Percentiles rank a stretch among this genome's conserved stretches.
Conservation (phyloP, 192 early-diverging fungal genomes). For the Coemansia sp. region DNA sequence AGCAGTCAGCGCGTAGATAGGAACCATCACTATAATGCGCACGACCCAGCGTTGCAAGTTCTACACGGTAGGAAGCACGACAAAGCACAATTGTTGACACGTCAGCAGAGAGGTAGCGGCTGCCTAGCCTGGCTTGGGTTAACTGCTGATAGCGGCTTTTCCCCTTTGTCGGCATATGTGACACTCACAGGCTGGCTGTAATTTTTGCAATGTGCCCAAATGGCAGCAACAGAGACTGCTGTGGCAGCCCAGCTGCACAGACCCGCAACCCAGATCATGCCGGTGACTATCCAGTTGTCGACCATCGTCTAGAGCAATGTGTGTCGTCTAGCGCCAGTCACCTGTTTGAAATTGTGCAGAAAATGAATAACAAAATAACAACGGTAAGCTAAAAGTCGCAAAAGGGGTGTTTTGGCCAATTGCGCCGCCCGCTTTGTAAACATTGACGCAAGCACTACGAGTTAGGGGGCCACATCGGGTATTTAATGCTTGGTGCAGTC, state of each 20-base stretch:
- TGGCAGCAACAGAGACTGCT: slow-evolving; percentile 38
- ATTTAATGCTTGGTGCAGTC: too few relatives aligned
- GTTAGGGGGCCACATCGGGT: too few relatives aligned
- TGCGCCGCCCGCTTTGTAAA: too few relatives aligned
- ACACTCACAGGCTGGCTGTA: slow-evolving; percentile 48
- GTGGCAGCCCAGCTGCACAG: slow-evolving; percentile 49
- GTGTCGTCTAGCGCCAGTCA: not conserved
- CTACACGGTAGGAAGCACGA: slow-evolving; percentile 28
- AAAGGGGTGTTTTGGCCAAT: too few relatives aligned
- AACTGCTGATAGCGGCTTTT: too few relatives aligned
- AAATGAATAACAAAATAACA: not conserved
- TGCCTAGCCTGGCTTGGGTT: not conserved
- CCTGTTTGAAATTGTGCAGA: not conserved
- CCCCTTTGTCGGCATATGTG: not conserved
- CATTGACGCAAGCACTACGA: too few relatives aligned
- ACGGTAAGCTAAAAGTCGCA: too few relatives aligned
- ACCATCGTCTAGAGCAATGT: slow-evolving; percentile 7
- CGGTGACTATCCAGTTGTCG: slow-evolving; percentile 32
- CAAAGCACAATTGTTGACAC: not conserved
- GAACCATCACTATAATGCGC: slow-evolving; percentile 70
- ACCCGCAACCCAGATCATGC: slow-evolving; percentile 46
- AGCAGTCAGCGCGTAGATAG: slow-evolving; percentile 84
- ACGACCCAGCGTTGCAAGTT: slow-evolving; percentile 66
- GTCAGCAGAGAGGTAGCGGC: not conserved
- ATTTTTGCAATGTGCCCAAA: slow-evolving; percentile 54